Evolutionary conservation across 495 filamentous ascomycete genomes (phyloP).

Genomic region (Penicillium mononematosum): DNA sequence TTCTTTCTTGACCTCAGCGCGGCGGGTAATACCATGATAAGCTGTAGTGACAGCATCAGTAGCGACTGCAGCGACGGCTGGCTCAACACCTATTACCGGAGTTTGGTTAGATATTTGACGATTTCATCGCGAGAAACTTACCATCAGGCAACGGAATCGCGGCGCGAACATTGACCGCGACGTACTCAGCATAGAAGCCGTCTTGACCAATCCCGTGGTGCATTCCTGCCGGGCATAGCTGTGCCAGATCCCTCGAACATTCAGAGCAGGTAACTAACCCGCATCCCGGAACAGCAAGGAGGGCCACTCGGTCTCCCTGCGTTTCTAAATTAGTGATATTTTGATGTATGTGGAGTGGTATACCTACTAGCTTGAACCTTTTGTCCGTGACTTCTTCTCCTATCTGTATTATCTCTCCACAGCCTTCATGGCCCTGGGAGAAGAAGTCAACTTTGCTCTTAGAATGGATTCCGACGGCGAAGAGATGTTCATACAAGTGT

Average conservation of each 20-base stretch:
- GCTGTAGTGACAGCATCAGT: slow-evolving; percentile 27
- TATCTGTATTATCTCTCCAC: slow-evolving; percentile 25
- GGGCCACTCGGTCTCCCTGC: slow-evolving; percentile 18
- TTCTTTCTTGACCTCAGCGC: slow-evolving; percentile 21
- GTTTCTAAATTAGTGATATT: not conserved
- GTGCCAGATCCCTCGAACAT: slow-evolving; percentile 22
- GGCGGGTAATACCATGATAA: slow-evolving; percentile 26
- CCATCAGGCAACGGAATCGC: slow-evolving; percentile 22
- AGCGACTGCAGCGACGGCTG: slow-evolving; percentile 22
- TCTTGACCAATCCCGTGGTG: slow-evolving; percentile 29
- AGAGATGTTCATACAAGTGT: slow-evolving; percentile 14
- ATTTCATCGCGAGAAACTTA: not conserved
- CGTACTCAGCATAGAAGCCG: slow-evolving; percentile 27
- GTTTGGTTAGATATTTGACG: not conserved
- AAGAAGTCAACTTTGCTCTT: not conserved
- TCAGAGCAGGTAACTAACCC: slow-evolving; percentile 19
- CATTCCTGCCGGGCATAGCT: slow-evolving; percentile 19
- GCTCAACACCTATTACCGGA: slow-evolving; percentile 12
- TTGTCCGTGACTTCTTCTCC: slow-evolving; percentile 16
- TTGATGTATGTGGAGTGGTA: not conserved
- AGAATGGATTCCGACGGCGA: no score
- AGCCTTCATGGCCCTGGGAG: slow-evolving; percentile 26
- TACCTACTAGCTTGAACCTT: slow-evolving; percentile 13
- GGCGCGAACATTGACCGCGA: slow-evolving; percentile 20
- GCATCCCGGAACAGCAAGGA: slow-evolving; percentile 25